Percentiles rank a stretch among this genome's conserved stretches.
Evolutionary conservation across 2,329 filamentous ascomycete species (phyloP).

Genomic region (Biscogniauxia marginata): DNA sequence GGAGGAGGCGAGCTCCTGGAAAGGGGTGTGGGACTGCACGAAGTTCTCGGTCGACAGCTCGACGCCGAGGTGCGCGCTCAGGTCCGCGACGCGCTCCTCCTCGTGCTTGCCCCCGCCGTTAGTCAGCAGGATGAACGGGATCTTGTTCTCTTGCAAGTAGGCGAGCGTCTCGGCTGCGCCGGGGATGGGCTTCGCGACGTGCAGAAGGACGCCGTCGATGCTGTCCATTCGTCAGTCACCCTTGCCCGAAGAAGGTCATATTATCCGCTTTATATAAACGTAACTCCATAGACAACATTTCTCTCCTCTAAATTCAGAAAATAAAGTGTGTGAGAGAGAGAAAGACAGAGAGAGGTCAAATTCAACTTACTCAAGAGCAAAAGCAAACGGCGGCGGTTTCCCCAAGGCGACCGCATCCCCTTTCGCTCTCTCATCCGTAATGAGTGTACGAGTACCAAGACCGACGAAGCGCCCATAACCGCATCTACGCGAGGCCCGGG

Average conservation of each 20-base stretch:
- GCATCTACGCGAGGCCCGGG: too few species aligned
- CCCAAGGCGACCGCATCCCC: slow-evolving; percentile 2
- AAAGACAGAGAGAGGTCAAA: slow-evolving; percentile 6
- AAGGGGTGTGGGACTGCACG: slow-evolving; percentile 89
- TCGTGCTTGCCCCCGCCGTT: slow-evolving; percentile 92
- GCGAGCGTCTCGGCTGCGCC: slow-evolving; percentile 72
- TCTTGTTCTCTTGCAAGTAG: slow-evolving; percentile 69
- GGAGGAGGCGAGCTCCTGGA: slow-evolving; percentile 63
- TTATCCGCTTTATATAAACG: too few species aligned
- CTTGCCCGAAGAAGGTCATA: too few species aligned
- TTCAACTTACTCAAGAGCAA: slow-evolving; percentile 37
- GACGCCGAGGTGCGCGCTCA: slow-evolving; percentile 65
- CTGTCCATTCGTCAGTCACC: slow-evolving; percentile 34
- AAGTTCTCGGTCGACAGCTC: slow-evolving; percentile 67
- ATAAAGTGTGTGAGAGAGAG: background rate
- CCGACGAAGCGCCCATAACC: too few species aligned
- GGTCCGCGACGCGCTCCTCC: slow-evolving; percentile 66
- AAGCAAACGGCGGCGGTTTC: slow-evolving; percentile 28
- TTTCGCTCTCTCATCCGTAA: slow-evolving; percentile 6
- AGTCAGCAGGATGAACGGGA: slow-evolving; percentile 92
- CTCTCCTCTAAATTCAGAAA: too few species aligned
- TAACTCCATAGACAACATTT: too few species aligned
- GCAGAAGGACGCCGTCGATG: slow-evolving; percentile 94
- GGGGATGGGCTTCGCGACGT: slow-evolving; percentile 74
- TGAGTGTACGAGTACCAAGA: background rate